Conservation (phyloP, 768 basidiomycete species). For the Rhodocollybia butyracea region DNA sequence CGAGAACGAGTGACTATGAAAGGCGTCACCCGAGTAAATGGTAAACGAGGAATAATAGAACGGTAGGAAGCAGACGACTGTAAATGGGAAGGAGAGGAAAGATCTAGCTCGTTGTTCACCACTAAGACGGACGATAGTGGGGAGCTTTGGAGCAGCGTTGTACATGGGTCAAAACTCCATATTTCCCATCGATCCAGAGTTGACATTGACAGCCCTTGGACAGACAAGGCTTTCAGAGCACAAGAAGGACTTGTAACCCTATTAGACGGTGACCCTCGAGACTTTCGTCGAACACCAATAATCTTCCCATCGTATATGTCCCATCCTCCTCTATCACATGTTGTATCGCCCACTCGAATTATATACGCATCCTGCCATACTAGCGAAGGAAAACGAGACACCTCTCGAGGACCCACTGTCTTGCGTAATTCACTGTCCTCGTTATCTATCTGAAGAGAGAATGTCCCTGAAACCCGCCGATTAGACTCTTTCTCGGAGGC, state of each 20-base stretch:
- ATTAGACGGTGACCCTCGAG: constrained; percentile 31
- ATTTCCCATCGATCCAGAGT: constrained; percentile 81
- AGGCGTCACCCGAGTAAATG: constrained; percentile 77
- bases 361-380: constrained; percentile 62
- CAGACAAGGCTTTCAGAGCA: constrained; percentile 1
- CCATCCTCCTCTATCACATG: constrained; percentile 79
- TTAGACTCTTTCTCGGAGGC: constrained; percentile 64
- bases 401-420: constrained; percentile 12
- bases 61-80: constrained; percentile 10
- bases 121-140: constrained; percentile 45
- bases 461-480: constrained; percentile 46
- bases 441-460: constrained; percentile 41
- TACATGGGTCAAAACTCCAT: constrained; percentile 69
- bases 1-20: constrained; percentile 46
- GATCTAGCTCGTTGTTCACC: constrained; percentile 12
- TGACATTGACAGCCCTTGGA: constrained; percentile 53
- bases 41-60: constrained; percentile 50
- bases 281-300: constrained; percentile 68
- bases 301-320: constrained; percentile 53
- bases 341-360: constrained; percentile 49
- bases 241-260: constrained; percentile 1
- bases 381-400: constrained; percentile 31
- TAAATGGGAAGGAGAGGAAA: constrained; percentile 17
- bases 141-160: constrained; percentile 45
- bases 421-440: constrained; percentile 35